phyloP scores from a whole-genome alignment of 2,329 filamentous ascomycete species.

The Aurifilum marmelostoma region DNA sequence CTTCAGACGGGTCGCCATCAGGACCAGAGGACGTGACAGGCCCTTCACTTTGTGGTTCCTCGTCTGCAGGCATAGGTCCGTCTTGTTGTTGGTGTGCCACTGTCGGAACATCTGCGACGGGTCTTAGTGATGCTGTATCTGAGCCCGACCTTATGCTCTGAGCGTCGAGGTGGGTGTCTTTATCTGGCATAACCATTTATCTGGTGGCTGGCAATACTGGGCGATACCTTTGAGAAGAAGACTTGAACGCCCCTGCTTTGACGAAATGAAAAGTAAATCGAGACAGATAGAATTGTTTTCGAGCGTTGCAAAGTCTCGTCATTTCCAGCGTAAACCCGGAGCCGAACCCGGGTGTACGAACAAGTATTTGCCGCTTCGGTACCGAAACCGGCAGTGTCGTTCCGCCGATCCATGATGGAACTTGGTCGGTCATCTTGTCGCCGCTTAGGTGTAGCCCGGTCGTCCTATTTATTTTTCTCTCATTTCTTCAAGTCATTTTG shows the following conservation, averaged over 20 bases:
- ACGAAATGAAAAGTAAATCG: neutral
- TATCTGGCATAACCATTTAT: neutral
- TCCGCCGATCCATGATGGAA: neutral
- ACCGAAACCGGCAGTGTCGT: neutral
- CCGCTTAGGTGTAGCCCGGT: neutral
- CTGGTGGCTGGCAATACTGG: neutral
- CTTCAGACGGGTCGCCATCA: conserved; percentile 21
- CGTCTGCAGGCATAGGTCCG: neutral
- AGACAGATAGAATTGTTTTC: neutral
- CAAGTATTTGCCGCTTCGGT: neutral
- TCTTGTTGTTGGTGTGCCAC: neutral
- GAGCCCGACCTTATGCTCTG: neutral
- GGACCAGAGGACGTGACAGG: conserved; percentile 20
- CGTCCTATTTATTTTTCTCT: neutral
- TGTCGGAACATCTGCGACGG: neutral
- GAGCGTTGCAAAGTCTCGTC: neutral
- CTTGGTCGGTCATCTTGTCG: neutral
- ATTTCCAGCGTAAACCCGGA: neutral
- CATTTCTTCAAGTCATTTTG: neutral
- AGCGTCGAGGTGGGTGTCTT: neutral
- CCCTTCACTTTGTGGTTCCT: conserved; percentile 30
- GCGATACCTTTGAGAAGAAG: neutral
- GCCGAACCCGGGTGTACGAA: neutral
- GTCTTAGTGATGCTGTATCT: neutral
- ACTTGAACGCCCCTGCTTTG: neutral